Base-by-base conservation (phyloP, 208 protist species). In the Jaenimonas drosophilae region DNA sequence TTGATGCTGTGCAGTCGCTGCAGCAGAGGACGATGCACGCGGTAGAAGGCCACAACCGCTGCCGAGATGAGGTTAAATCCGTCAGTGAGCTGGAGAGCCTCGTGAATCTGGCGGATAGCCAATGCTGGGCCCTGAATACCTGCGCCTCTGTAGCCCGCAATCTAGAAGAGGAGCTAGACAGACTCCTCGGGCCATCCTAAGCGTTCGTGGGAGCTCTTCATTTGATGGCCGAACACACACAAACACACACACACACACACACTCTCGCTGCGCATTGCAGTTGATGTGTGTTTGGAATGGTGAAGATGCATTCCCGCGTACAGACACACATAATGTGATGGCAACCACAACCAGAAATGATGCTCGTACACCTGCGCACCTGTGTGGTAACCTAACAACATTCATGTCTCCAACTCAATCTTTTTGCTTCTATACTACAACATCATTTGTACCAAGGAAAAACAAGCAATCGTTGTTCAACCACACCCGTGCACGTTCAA, bases 1-100 rank as follows among this genome's bases (percentile, higher is more conserved):
- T 81, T 46, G 74, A 86, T 41, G 74, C 83, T 51, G 70, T 86
- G 23, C 65, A 76, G 34, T 49, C 54, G 5, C 42, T 89, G 29
- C 54, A 71, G 58, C 59, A 83, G 42, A 60, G 72, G 28, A 57
- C 82, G 7, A 39, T 49, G 0, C 52, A 61, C 23, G 65, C 62
- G 17, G 70, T 90, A 5, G 54, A 50, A 16, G 73, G 78, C 48
- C 81, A 90, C 46, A 82, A 83, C 26, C 56, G 54, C 20, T 61
- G 67, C 3, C 55, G 69, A 5, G 32, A 37, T 12, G 44, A 51
- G 21, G 26, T 24, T 14, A 25, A 19, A 16, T n/a, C 40, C 4
- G 40, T 59, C 14, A 64, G 61, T 29, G 74, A 86, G 51, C 44
- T 86, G 4, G 66, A 70, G 33, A 54, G 66, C 5, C 47, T 79